phyloP scores from a whole-genome alignment of 2,329 filamentous ascomycete species.

The Alternaria consortialis region DNA sequence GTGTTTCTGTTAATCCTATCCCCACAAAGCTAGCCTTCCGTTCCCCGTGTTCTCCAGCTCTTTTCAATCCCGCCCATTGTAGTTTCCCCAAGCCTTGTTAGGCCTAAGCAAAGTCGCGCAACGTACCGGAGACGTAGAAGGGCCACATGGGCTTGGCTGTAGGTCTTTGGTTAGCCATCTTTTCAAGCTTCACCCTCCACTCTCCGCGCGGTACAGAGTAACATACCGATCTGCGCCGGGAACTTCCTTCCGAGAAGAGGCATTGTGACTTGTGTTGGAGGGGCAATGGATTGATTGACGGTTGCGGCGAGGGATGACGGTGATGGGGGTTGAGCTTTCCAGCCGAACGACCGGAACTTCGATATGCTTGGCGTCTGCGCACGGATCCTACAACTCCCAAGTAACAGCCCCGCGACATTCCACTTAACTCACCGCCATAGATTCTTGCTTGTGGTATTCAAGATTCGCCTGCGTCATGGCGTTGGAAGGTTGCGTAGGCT shows the following conservation, averaged over 20 bases:
- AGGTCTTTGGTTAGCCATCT: slow-evolving; percentile 43
- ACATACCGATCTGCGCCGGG: slow-evolving; percentile 60
- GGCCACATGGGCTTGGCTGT: slow-evolving; percentile 89
- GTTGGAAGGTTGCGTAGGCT: slow-evolving; percentile 68
- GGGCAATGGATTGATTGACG: slow-evolving; percentile 40
- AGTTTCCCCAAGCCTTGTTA: neutral
- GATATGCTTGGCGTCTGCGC: slow-evolving; percentile 40
- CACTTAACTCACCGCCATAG: neutral
- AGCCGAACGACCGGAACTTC: slow-evolving; percentile 24
- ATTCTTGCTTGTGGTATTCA: neutral
- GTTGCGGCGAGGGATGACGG: slow-evolving; percentile 44
- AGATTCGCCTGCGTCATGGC: slow-evolving; percentile 28
- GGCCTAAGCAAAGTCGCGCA: slow-evolving; percentile 9
- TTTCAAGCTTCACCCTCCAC: slow-evolving; percentile 12
- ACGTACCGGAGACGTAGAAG: slow-evolving; percentile 94
- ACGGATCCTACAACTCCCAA: slow-evolving; percentile 16
- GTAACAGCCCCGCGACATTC: slow-evolving; percentile 28
- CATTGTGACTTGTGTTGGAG: slow-evolving; percentile 50
- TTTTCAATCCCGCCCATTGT: slow-evolving; percentile 15
- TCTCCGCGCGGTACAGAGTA: slow-evolving; percentile 15
- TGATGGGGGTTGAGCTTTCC: slow-evolving; percentile 33
- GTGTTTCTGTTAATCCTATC: slow-evolving; percentile 29
- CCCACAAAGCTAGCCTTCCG: neutral
- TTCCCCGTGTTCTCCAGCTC: slow-evolving; percentile 12
- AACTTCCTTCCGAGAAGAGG: slow-evolving; percentile 63